Conservation (phyloP, 305 asterid genomes). For the Striga hermonthica region DNA sequence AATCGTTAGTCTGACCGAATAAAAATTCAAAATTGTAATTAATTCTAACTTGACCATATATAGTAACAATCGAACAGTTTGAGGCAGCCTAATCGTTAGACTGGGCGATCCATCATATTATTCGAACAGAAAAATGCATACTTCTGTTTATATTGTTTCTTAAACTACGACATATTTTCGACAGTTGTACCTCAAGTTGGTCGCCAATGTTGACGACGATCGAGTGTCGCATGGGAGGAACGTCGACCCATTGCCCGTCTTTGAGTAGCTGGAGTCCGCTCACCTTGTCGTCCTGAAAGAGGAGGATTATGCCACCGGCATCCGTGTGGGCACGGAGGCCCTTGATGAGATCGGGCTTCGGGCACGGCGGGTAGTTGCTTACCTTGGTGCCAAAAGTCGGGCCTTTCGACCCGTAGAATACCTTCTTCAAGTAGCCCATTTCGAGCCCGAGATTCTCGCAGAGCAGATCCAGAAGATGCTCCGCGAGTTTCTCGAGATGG, state of each 20-base stretch:
- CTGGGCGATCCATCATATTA: too few relatives aligned
- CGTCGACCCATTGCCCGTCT: conserved; percentile 85
- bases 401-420: conserved; percentile 74
- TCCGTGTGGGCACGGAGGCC: conserved; percentile 99
- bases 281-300: conserved; percentile 95
- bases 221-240: conserved; percentile 92
- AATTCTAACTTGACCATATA: too few relatives aligned
- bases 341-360: conserved; percentile 82
- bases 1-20: too few relatives aligned
- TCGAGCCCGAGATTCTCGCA: conserved; percentile 95
- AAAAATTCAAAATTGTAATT: too few relatives aligned
- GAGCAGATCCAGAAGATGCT: conserved; percentile 66
- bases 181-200: conserved; percentile 67
- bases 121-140: too few relatives aligned
- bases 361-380: conserved; percentile 94
- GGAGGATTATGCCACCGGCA: conserved; percentile 93
- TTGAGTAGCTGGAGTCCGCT: conserved; percentile 96
- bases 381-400: conserved; percentile 91
- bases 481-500: conserved; percentile 68
- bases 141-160: too few relatives aligned
- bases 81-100: too few relatives aligned
- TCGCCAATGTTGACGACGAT: conserved; percentile 92
- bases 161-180: too few relatives aligned
- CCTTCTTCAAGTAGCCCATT: conserved; percentile 71
- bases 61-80: too few relatives aligned